These are phyloP conservation scores for Venustampulla echinocandica DNA, from an alignment of 495 filamentous ascomycete genomes.

Conservation along the genomic window DNA sequence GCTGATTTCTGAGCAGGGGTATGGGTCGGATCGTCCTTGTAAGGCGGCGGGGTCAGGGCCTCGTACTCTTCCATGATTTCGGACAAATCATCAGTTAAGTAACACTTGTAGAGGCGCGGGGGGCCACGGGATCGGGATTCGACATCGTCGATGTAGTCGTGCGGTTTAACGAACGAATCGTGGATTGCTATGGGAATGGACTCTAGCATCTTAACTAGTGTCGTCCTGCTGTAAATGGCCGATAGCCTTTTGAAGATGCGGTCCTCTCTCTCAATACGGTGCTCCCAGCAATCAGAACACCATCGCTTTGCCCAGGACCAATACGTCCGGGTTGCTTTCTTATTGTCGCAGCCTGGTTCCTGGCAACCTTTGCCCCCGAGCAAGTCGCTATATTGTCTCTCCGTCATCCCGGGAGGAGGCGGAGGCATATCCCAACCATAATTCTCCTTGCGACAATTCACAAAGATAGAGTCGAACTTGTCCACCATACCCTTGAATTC, in stretches of 20 bases:
- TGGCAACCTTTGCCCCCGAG: constrained; percentile 22
- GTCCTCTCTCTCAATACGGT: constrained; percentile 20
- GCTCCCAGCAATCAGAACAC: constrained; percentile 20
- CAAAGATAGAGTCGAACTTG: constrained; percentile 15
- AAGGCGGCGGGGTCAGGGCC: constrained; percentile 17
- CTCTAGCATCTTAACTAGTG: constrained; percentile 18
- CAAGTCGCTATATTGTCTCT: constrained; percentile 19
- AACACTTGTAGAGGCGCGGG: constrained; percentile 18
- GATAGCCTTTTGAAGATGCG: constrained; percentile 11
- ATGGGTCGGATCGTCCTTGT: constrained; percentile 9
- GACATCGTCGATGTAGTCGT: constrained; percentile 15
- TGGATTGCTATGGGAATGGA: constrained; percentile 20
- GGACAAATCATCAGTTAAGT: constrained; percentile 12
- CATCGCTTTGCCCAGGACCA: constrained; percentile 23
- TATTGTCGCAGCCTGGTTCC: constrained; percentile 12
- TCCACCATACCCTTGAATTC: constrained; percentile 11
- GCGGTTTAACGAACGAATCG: constrained; percentile 22
- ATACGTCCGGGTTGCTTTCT: constrained; percentile 10
- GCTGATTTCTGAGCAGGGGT: constrained; percentile 13
- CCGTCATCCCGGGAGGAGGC: constrained; percentile 7
- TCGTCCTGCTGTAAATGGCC: constrained; percentile 1
- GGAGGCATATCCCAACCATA: constrained; percentile 21
- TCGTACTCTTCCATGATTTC: constrained; percentile 17
- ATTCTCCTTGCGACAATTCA: constrained; percentile 21
- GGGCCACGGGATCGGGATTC: constrained; percentile 7